phyloP scores from a whole-genome alignment of 306 rosid species.

The Lagenaria siceraria region DNA sequence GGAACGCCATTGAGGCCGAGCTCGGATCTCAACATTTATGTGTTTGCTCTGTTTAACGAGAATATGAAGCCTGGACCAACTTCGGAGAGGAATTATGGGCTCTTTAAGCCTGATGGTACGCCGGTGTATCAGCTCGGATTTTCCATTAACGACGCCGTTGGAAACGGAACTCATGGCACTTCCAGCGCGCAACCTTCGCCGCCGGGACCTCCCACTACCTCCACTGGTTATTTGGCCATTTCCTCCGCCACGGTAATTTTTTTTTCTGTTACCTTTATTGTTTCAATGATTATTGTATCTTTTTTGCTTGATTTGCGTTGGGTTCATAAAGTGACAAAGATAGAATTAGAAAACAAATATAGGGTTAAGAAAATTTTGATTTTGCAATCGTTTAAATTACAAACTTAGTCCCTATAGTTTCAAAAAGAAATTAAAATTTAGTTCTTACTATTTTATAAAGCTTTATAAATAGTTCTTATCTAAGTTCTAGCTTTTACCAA shows the following conservation, averaged over 20 bases:
- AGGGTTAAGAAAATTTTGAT: neutral
- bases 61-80: slow-evolving; percentile 94
- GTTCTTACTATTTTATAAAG: too few species aligned
- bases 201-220: slow-evolving; percentile 29
- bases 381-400: too few species aligned
- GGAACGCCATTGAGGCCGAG: slow-evolving; percentile 77
- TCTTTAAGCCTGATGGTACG: slow-evolving; percentile 77
- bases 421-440: too few species aligned
- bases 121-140: slow-evolving; percentile 57
- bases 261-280: neutral
- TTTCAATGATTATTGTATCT: neutral
- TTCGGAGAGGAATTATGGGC: slow-evolving; percentile 85
- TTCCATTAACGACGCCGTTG: slow-evolving; percentile 9
- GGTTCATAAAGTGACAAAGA: neutral
- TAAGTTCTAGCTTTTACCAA: too few species aligned
- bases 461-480: too few species aligned
- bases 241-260: slow-evolving; percentile 32
- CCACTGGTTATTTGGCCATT: slow-evolving; percentile 64
- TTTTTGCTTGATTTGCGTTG: neutral
- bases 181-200: slow-evolving; percentile 21
- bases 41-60: slow-evolving; percentile 86
- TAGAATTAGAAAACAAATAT: neutral
- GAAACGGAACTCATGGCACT: slow-evolving; percentile 10
- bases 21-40: slow-evolving; percentile 70
- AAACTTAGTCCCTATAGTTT: too few species aligned